These are phyloP conservation scores for Neurospora hispaniola DNA, from an alignment of 495 filamentous ascomycete genomes.

Conservation along the genomic window DNA sequence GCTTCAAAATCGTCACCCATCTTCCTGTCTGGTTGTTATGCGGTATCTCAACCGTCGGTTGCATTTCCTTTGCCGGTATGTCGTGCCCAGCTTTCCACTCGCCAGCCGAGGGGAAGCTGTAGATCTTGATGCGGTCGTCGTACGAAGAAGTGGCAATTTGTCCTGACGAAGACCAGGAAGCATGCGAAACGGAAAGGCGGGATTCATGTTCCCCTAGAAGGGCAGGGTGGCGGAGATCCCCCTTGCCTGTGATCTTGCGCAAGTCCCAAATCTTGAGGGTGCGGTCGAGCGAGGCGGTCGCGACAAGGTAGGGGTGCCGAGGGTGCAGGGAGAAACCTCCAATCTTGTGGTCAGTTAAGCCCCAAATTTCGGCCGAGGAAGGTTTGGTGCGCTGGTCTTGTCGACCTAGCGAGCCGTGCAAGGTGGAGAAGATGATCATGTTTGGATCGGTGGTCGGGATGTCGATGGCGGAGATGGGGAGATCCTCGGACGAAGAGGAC, in stretches of 20 bases:
- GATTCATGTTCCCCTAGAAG: constrained; percentile 74
- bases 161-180: constrained; percentile 71
- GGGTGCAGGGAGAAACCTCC: constrained; percentile 86
- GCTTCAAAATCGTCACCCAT: constrained; percentile 68
- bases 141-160: constrained; percentile 87
- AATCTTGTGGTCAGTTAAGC: constrained; percentile 88
- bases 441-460: constrained; percentile 61
- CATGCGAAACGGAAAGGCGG: constrained; percentile 79
- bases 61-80: constrained; percentile 50
- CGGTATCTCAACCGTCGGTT: constrained; percentile 54
- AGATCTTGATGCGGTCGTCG: constrained; percentile 90
- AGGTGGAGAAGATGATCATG: constrained; percentile 74
- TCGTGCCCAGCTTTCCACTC: constrained; percentile 54
- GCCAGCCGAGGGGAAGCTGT: constrained; percentile 57
- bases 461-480: constrained; percentile 73
- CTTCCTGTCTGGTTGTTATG: constrained; percentile 95
- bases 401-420: constrained; percentile 68
- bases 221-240: constrained; percentile 42
- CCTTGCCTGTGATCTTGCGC: constrained; percentile 57
- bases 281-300: constrained; percentile 84
- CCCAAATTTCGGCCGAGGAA: constrained; percentile 50
- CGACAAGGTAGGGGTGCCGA: constrained; percentile 63
- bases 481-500: constrained; percentile 52
- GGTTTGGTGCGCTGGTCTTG: constrained; percentile 59
- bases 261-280: constrained; percentile 89